Base-by-base conservation (phyloP, 805 yeast genomes). In the Starmerella apis region DNA sequence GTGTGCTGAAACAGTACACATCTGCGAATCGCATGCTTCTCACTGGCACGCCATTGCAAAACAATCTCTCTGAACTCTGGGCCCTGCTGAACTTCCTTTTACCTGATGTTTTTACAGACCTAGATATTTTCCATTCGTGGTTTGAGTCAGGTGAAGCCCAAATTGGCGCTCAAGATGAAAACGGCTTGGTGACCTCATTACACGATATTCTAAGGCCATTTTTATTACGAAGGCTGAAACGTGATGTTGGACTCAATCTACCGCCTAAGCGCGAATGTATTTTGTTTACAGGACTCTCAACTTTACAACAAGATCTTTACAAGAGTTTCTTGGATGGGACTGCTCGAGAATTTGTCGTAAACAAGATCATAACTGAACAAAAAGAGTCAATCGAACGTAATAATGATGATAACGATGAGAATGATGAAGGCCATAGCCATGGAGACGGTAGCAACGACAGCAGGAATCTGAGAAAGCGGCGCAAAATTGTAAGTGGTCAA, bases 21-120 rank as follows among this genome's bases (percentile, higher is more conserved):
- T 58, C 70, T 5, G 69, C 75, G 14, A 90, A 90, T 61, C 70
- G 96, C 54, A 69, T 90, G 43, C 68, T 90, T 24, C 68, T 90
- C 13, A 90, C 98, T 0, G 98, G 98, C n/a, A 90, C 98, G 0
- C 97, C 98, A 0, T 70, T 90, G 47, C 98, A 90, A 64, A 90
- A 90, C 63, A 90, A 88, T 61, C 69, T 90, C 50, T 76, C 82
- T 47, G 97, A 92, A 66, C 68, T 92, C 33, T 90, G 97, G 97
- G 83, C 96, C 0, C 69, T 92, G 50, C 71, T 90, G 48, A 92
- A 92, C 63, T 90, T 90, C 62, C 81, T 92, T 31, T 69, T 90
- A 46, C 98, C 98, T 0, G 96, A 87, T 59, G 83, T 92, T 25
- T 90, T 90, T 64, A 85, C 85, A 38, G 97, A 90, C 65, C 74